These are phyloP conservation scores for Diospyros lotus DNA, from an alignment of 148 eudicot species.

Conservation along the genomic window DNA sequence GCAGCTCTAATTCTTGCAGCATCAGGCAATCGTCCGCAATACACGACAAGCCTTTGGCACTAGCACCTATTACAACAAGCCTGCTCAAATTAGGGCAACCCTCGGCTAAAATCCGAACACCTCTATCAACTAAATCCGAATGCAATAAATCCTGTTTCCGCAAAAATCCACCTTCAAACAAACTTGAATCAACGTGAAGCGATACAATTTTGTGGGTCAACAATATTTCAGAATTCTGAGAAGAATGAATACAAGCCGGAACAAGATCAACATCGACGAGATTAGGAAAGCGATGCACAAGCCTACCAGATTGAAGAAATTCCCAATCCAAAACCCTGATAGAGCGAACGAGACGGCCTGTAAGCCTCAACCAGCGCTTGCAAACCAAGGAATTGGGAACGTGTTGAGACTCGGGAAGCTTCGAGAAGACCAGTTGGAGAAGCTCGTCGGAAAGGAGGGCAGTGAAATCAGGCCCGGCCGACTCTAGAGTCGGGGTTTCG, in stretches of 20 bases:
- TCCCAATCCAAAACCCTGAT: slow-evolving; percentile 65
- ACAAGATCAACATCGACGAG: slow-evolving; percentile 48
- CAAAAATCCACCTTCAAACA: slow-evolving; percentile 34
- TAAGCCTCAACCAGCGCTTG: slow-evolving; percentile 57
- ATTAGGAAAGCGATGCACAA: slow-evolving; percentile 55
- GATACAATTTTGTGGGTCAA: slow-evolving; percentile 45
- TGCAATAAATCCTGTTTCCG: slow-evolving; percentile 39
- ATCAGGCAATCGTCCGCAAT: slow-evolving; percentile 54
- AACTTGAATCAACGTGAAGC: slow-evolving; percentile 37
- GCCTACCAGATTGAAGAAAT: slow-evolving; percentile 68
- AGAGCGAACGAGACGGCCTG: slow-evolving; percentile 44
- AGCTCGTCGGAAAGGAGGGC: slow-evolving; percentile 52
- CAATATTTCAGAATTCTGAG: slow-evolving; percentile 52
- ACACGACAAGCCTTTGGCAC: slow-evolving; percentile 49
- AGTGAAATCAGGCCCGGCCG: slow-evolving; percentile 20
- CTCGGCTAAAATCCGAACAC: slow-evolving; percentile 41
- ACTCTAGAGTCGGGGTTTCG: slow-evolving; percentile 27
- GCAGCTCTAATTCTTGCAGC: slow-evolving; percentile 79
- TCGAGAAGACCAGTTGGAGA: slow-evolving; percentile 41
- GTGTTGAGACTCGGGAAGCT: slow-evolving; percentile 43
- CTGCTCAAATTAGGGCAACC: slow-evolving; percentile 73
- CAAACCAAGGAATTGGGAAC: slow-evolving; percentile 51
- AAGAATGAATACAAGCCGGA: slow-evolving; percentile 42
- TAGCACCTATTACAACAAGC: slow-evolving; percentile 46
- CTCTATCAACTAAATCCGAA: slow-evolving; percentile 30